Evolutionary conservation across 768 basidiomycete species (phyloP).

Genomic region (Mycena crocata): DNA sequence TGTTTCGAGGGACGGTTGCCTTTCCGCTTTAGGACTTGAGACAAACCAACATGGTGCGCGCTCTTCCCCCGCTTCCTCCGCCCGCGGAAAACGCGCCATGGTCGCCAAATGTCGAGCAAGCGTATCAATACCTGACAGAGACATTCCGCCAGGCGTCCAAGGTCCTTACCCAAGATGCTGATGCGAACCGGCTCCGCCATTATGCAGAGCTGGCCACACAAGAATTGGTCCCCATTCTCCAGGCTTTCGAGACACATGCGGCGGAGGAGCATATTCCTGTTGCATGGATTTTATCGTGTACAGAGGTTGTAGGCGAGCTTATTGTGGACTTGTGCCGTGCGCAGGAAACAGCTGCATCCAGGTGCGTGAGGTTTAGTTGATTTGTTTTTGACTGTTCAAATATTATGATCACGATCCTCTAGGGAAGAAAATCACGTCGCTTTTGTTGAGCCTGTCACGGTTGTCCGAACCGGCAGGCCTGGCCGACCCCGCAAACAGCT

Average conservation of each 20-base stretch:
- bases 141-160: background rate
- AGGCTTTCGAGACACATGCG: conserved; percentile 5
- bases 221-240: background rate
- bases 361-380: background rate
- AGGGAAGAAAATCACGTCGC: background rate
- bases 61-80: conserved; percentile 3
- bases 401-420: too few relatives aligned
- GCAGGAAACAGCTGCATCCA: background rate
- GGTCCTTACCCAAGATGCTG: conserved; percentile 3
- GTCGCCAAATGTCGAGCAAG: conserved; percentile 6
- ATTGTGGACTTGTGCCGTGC: conserved; percentile 5
- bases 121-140: background rate
- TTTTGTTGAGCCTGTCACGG: background rate
- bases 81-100: background rate
- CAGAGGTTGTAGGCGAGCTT: background rate
- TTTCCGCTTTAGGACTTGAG: background rate
- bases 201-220: background rate
- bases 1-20: background rate
- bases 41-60: conserved; percentile 3
- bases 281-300: background rate
- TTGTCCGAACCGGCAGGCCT: background rate
- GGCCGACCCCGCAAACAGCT: background rate
- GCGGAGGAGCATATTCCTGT: background rate
- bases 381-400: too few relatives aligned
- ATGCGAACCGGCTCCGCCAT: conserved; percentile 2